Evolutionary conservation across 345 rosid species (phyloP).

Genomic region (Mallotus nudiflorus): DNA sequence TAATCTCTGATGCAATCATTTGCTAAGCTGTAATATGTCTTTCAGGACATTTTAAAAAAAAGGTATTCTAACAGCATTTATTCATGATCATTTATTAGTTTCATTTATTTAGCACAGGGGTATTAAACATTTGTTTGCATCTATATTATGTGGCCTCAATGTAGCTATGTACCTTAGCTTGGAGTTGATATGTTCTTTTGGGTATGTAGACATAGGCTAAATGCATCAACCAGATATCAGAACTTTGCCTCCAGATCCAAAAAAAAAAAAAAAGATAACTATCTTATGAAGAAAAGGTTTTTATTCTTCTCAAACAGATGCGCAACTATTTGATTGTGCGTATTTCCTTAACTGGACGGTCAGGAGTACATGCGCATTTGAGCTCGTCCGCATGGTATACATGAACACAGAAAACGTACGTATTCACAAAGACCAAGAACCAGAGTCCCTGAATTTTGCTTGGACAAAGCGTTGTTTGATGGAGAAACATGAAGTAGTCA

Average conservation of each 20-base stretch:
- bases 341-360: too few species aligned
- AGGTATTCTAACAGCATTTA: background rate
- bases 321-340: too few species aligned
- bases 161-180: too few species aligned
- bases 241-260: too few species aligned
- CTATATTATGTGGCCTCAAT: background rate
- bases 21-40: background rate
- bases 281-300: too few species aligned
- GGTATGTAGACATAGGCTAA: background rate
- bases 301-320: too few species aligned
- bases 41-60: background rate
- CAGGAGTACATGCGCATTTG: too few species aligned
- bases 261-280: background rate
- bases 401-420: too few species aligned
- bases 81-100: constrained; percentile 10
- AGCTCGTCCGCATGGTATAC: too few species aligned
- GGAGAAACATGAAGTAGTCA: background rate
- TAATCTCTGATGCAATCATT: background rate
- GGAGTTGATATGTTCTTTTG: background rate
- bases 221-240: background rate
- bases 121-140: background rate
- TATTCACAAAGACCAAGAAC: too few species aligned
- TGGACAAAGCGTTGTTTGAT: constrained; percentile 11
- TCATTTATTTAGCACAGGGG: constrained; percentile 1
- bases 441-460: background rate